A percentile compares a stretch with the other conserved stretches of the same genome.
Evolutionary conservation across 805 yeast genomes (phyloP).

Genomic region (Pichia kluyveri): DNA sequence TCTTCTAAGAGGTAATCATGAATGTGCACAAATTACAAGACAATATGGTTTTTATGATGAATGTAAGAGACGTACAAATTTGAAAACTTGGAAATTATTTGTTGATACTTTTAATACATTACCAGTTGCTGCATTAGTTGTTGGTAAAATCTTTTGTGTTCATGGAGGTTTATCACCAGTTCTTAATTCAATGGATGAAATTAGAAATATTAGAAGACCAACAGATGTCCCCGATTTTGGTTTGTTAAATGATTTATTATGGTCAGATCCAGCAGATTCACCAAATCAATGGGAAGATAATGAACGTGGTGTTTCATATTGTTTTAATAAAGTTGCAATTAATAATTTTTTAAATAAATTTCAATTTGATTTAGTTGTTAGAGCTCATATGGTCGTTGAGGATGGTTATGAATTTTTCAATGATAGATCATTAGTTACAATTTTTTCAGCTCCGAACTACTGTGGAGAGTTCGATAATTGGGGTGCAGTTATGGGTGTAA

Average conservation of each 20-base stretch:
- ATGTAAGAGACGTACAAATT: slow-evolving; percentile 86
- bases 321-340: slow-evolving; percentile 71
- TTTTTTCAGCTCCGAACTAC: slow-evolving; percentile 67
- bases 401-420: slow-evolving; percentile 74
- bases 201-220: slow-evolving; percentile 65
- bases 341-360: slow-evolving; percentile 67
- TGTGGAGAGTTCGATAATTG: slow-evolving; percentile 86
- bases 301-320: slow-evolving; percentile 77
- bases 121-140: slow-evolving; percentile 93
- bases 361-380: slow-evolving; percentile 71
- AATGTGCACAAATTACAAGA: slow-evolving; percentile 92
- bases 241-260: slow-evolving; percentile 61
- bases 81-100: slow-evolving; percentile 89
- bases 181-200: slow-evolving; percentile 64
- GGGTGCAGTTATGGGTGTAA: slow-evolving; percentile 98
- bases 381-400: slow-evolving; percentile 86
- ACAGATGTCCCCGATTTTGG: slow-evolving; percentile 86
- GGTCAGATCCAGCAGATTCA: slow-evolving; percentile 84
- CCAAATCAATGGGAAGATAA: slow-evolving; percentile 82
- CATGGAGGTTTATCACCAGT: slow-evolving; percentile 82
- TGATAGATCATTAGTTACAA: slow-evolving; percentile 62
- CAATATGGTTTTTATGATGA: slow-evolving; percentile 98
- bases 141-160: slow-evolving; percentile 87
- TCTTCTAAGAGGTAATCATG: slow-evolving; percentile 90
- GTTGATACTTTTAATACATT: slow-evolving; percentile 92